phyloP scores from a whole-genome alignment of 1,284 basidiomycete genomes.

The Vanrija sp. region DNA sequence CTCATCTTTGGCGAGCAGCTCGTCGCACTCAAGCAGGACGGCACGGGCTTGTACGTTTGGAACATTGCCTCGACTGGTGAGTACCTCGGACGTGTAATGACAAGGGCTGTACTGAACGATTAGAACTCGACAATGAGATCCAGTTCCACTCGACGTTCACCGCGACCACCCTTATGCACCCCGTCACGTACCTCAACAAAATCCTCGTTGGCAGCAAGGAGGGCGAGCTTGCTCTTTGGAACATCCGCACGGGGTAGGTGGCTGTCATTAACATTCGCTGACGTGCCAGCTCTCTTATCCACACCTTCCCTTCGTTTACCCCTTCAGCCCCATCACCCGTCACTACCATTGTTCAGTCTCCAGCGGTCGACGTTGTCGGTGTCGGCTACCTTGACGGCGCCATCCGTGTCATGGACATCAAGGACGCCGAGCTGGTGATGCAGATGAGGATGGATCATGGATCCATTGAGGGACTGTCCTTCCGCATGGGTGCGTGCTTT shows the following conservation, averaged over 20 bases:
- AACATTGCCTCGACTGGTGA: constrained; percentile 61
- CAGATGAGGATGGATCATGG: constrained; percentile 79
- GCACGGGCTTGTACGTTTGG: constrained; percentile 77
- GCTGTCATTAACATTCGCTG: not conserved
- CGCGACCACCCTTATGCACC: constrained; percentile 80
- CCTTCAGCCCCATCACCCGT: constrained; percentile 54
- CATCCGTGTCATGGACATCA: constrained; percentile 83
- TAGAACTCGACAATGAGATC: constrained; percentile 52
- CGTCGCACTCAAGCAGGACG: constrained; percentile 74
- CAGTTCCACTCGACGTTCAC: constrained; percentile 63
- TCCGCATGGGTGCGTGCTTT: constrained; percentile 67
- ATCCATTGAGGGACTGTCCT: constrained; percentile 68
- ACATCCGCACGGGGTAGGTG: constrained; percentile 74
- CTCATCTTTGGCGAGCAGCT: constrained; percentile 75
- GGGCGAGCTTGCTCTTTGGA: constrained; percentile 90
- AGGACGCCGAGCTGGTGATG: constrained; percentile 82
- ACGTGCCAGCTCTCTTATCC: constrained; percentile 48
- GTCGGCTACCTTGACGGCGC: constrained; percentile 84
- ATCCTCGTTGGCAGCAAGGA: constrained; percentile 77
- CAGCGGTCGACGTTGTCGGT: constrained; percentile 92
- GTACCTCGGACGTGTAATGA: constrained; percentile 11
- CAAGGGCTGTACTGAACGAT: not conserved
- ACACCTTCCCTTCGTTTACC: constrained; percentile 51
- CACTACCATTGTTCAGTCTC: constrained; percentile 80
- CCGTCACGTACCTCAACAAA: constrained; percentile 96